phyloP scores from a whole-genome alignment of 2,329 filamentous ascomycete species.

The Phyllosticta citriasiana region DNA sequence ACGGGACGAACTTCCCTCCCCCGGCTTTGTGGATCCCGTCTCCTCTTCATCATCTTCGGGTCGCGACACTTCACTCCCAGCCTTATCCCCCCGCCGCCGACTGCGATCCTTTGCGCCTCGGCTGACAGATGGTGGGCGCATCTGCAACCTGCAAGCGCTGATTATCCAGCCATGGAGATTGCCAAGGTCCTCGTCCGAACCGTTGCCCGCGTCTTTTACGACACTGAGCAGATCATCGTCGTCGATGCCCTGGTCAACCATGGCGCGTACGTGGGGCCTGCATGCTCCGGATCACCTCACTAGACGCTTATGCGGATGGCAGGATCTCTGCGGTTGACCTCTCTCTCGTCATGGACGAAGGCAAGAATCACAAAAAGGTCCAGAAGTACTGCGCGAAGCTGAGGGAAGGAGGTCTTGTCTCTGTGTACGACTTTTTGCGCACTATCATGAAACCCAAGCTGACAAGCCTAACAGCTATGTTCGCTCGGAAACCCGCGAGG shows the following conservation, averaged over 20 bases:
- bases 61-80: neutral
- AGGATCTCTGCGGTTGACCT: slow-evolving; percentile 80
- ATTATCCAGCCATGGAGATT: slow-evolving; percentile 44
- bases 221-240: slow-evolving; percentile 72
- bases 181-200: slow-evolving; percentile 75
- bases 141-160: neutral
- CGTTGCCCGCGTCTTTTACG: slow-evolving; percentile 77
- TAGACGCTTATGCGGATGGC: slow-evolving; percentile 14
- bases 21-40: neutral
- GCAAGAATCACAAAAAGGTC: slow-evolving; percentile 83
- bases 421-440: slow-evolving; percentile 50
- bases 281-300: slow-evolving; percentile 19
- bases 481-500: slow-evolving; percentile 68
- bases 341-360: slow-evolving; percentile 60
- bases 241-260: slow-evolving; percentile 71
- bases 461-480: slow-evolving; percentile 44
- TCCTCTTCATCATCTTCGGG: neutral
- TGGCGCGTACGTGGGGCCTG: slow-evolving; percentile 56
- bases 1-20: neutral
- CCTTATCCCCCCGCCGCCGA: neutral
- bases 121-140: neutral
- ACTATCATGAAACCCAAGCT: neutral
- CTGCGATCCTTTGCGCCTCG: neutral
- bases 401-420: slow-evolving; percentile 74
- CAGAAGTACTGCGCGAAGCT: slow-evolving; percentile 81